These are phyloP conservation scores for Ogataea nakhonphanomensis DNA, from an alignment of 805 yeast genomes.

Conservation along the genomic window DNA sequence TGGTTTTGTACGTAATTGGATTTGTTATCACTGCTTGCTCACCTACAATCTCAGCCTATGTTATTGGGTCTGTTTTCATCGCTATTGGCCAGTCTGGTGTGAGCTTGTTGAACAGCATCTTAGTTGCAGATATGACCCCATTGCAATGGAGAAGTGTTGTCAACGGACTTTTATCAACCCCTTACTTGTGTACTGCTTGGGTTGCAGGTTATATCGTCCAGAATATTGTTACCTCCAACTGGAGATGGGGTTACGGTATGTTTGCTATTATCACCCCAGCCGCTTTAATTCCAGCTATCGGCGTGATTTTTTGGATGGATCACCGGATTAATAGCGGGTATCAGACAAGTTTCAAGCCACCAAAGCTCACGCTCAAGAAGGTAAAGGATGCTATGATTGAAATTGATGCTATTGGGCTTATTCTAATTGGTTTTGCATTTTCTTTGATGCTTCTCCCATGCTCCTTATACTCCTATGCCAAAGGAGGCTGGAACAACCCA, in stretches of 20 bases:
- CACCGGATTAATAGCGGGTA: slow-evolving; percentile 24
- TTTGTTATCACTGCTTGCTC: slow-evolving; percentile 25
- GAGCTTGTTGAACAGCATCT: slow-evolving; percentile 18
- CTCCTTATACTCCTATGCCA: slow-evolving; percentile 33
- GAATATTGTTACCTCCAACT: slow-evolving; percentile 33
- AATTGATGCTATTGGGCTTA: slow-evolving; percentile 38
- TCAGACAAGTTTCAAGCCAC: background rate
- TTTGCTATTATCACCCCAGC: slow-evolving; percentile 44
- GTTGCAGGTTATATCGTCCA: slow-evolving; percentile 38
- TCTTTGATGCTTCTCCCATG: slow-evolving; percentile 38
- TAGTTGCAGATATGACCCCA: slow-evolving; percentile 30
- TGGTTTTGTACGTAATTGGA: slow-evolving; percentile 25
- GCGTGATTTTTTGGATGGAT: slow-evolving; percentile 33
- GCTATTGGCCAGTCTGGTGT: slow-evolving; percentile 26
- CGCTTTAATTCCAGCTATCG: slow-evolving; percentile 34
- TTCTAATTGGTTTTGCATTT: slow-evolving; percentile 39
- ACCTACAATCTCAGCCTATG: slow-evolving; percentile 24
- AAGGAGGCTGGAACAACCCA: slow-evolving; percentile 35
- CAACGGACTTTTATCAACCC: slow-evolving; percentile 29
- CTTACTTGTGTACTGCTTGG: slow-evolving; percentile 42
- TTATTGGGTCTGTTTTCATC: slow-evolving; percentile 25
- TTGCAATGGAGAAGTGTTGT: slow-evolving; percentile 29
- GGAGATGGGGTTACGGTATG: slow-evolving; percentile 55
- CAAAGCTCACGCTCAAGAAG: background rate
- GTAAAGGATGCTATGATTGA: slow-evolving; percentile 29